A percentile compares a stretch with the other conserved stretches of the same genome.
phyloP scores from a whole-genome alignment of 805 yeast species.

The Nakazawaea ambrosiae region DNA sequence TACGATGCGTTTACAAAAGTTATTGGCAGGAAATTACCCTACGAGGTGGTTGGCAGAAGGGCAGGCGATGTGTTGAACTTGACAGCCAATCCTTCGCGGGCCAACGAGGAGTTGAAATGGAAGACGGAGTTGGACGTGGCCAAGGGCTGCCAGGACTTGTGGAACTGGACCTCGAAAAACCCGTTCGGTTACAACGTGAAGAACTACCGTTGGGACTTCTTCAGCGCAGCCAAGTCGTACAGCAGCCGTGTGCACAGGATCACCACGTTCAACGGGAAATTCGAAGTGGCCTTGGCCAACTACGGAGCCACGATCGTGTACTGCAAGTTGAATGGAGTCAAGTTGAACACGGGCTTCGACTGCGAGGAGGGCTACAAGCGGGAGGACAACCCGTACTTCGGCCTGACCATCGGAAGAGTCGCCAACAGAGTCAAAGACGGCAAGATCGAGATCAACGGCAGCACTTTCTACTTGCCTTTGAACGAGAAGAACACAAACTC shows the following conservation, averaged over 20 bases:
- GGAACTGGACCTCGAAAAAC: conserved; percentile 70
- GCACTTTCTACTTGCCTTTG: conserved; percentile 30
- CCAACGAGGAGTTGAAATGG: conserved; percentile 64
- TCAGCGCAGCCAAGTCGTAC: conserved; percentile 17
- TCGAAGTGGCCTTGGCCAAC: conserved; percentile 37
- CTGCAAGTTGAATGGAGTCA: conserved; percentile 29
- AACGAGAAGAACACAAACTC: conserved; percentile 35
- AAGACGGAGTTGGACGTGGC: conserved; percentile 45
- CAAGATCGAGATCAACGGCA: conserved; percentile 31
- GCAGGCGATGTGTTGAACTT: conserved; percentile 72
- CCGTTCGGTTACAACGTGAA: conserved; percentile 50
- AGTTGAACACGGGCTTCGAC: conserved; percentile 33
- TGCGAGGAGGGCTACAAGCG: conserved; percentile 22
- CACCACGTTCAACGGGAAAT: conserved; percentile 14
- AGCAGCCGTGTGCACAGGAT: conserved; percentile 29
- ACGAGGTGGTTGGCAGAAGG: conserved; percentile 58
- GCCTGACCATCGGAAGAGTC: conserved; percentile 59
- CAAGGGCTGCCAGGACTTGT: conserved; percentile 63
- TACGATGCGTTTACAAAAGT: conserved; percentile 57
- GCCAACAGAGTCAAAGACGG: conserved; percentile 53
- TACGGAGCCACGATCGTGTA: conserved; percentile 46
- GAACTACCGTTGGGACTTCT: conserved; percentile 27
- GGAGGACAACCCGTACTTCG: conserved; percentile 42
- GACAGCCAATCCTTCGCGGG: conserved; percentile 65
- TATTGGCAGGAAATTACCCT: conserved; percentile 57